Evolutionary conservation across 2,329 filamentous ascomycete genomes (phyloP).

Genomic region (Xylariales sp.): DNA sequence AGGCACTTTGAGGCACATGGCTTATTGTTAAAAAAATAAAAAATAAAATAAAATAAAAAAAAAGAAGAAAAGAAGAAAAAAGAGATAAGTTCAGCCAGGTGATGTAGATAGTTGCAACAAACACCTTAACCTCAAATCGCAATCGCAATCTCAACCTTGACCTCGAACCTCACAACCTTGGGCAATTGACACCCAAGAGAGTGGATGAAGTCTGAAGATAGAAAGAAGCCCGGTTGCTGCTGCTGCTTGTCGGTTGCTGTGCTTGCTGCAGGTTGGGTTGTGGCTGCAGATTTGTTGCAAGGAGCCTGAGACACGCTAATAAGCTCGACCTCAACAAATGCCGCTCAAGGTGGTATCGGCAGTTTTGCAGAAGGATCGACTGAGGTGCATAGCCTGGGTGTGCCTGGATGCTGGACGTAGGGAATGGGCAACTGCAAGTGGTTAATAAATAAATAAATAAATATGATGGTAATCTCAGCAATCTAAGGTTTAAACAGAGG

Average conservation of each 20-base stretch:
- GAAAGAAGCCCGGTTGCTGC: too few species aligned
- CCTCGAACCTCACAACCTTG: neutral
- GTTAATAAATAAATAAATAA: neutral
- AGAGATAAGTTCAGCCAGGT: neutral
- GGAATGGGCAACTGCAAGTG: neutral
- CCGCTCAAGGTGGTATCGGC: neutral
- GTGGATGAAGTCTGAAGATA: neutral
- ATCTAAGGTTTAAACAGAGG: neutral
- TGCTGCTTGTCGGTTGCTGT: neutral
- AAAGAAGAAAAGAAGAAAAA: neutral
- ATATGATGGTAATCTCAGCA: constrained; percentile 2
- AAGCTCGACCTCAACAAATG: neutral
- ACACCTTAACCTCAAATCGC: too few species aligned
- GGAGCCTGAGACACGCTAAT: neutral
- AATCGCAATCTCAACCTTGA: too few species aligned
- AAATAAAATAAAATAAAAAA: too few species aligned
- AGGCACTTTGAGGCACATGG: neutral
- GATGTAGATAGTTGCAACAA: neutral
- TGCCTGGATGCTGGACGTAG: neutral
- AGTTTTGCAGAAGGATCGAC: neutral
- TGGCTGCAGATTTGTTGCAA: constrained; percentile 3
- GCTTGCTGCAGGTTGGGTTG: neutral
- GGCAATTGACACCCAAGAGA: neutral
- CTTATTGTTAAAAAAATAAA: neutral
- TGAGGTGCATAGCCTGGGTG: neutral